Conservation (phyloP, 345 rosid species). For the Brassica incana region DNA sequence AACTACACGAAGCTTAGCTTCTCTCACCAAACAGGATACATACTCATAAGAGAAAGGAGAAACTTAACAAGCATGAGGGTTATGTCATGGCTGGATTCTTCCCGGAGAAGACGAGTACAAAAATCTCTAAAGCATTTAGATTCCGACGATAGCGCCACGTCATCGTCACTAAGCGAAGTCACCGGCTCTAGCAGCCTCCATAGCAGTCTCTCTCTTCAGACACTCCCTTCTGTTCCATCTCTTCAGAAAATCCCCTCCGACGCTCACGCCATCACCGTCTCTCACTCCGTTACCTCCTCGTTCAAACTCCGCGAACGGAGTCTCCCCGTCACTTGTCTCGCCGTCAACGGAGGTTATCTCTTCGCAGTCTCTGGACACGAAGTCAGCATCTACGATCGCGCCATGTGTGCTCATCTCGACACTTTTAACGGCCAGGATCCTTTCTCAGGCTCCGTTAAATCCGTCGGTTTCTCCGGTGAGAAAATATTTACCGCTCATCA, state of each 20-base stretch:
- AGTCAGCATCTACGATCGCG: constrained; percentile 66
- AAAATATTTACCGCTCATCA: constrained; percentile 82
- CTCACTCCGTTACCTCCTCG: constrained; percentile 41
- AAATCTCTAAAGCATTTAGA: constrained; percentile 28
- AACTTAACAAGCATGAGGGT: constrained; percentile 42
- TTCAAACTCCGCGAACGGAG: constrained; percentile 40
- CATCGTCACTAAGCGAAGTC: constrained; percentile 32
- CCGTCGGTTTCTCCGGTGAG: constrained; percentile 54
- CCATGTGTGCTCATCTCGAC: constrained; percentile 44
- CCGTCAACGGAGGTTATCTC: constrained; percentile 53
- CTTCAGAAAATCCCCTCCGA: constrained; percentile 60
- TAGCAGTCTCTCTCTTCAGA: constrained; percentile 71
- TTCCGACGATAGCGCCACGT: constrained; percentile 38
- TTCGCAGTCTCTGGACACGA: constrained; percentile 64
- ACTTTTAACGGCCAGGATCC: constrained; percentile 53
- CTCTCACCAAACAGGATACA: constrained; percentile 9
- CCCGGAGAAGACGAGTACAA: constrained; percentile 16
- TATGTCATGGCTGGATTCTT: constrained; percentile 46
- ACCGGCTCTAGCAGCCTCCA: constrained; percentile 48
- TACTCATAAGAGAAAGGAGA: neutral
- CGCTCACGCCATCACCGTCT: constrained; percentile 41
- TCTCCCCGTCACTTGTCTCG: constrained; percentile 66
- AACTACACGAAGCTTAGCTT: neutral
- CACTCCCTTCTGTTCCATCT: constrained; percentile 73
- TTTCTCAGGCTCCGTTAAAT: constrained; percentile 68